Evolutionary conservation across 805 yeast genomes (phyloP), one percentile per base, ranked within the genome.

Genomic region (Kuraishia molischiana): DNA sequence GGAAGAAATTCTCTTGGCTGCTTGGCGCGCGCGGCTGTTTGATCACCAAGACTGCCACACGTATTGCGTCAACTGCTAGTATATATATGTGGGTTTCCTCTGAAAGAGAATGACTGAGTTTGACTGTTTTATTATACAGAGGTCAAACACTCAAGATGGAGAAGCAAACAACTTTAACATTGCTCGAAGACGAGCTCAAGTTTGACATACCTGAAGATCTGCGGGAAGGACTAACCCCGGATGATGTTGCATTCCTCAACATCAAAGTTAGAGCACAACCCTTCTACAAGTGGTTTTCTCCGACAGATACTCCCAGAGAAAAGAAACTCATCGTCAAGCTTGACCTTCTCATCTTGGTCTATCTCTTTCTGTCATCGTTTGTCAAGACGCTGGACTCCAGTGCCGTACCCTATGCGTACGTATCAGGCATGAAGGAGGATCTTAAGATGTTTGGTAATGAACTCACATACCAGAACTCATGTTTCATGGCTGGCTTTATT

Each of bases 331-430:
- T 59, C 32, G 38, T 56, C 41, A 60, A 59, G 40, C 45, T 58
- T 11, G 65, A 60, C 42, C 33, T 53, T 18, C 41, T 48, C 32
- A 40, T 57, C 41, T 47, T 52, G 5, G 39, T 51, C 32, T 56
- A 51, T 41, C 47, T 54, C 19, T 50, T 52, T 36, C 35, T 56
- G 36, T 55, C 54, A 4, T 54, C 51, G 38, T 57, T 54, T 52
- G 48, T 38, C 4, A 33, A 77, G 51, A 71, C 73, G 36, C 58
- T 79, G 34, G 84, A 79, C 51, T 67, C 66, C 39, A 64, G 69
- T 35, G 78, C 77, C 51, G 56, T 72, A 39, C 70, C 64, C 42
- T 76, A 77, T 47, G 85, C 83, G 2, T 78, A 75, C 47, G 76
- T 74, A 30, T 68, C 76, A 14, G 78, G 79, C 13, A 62, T 78